Evolutionary conservation across 2,329 filamentous ascomycete species (phyloP).

Genomic region (Aspergillus costaricaensis): DNA sequence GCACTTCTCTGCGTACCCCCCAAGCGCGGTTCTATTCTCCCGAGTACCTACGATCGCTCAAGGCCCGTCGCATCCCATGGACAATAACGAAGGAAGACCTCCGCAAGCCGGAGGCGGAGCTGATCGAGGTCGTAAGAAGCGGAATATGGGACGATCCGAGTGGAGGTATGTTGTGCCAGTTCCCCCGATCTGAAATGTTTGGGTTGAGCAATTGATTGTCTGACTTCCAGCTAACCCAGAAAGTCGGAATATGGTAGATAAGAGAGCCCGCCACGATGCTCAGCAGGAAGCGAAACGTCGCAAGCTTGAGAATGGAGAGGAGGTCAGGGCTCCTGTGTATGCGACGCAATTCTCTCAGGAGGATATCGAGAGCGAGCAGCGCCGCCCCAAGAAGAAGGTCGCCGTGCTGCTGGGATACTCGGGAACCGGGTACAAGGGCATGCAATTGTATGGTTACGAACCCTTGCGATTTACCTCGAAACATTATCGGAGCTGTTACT

Average conservation of each 20-base stretch:
- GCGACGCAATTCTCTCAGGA: constrained; percentile 67
- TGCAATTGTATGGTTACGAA: constrained; percentile 67
- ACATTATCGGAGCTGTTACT: constrained; percentile 1
- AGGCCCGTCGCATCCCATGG: constrained; percentile 28
- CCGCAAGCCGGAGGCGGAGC: constrained; percentile 29
- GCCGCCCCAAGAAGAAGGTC: constrained; percentile 92
- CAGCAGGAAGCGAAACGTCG: constrained; percentile 58
- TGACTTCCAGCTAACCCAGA: constrained; percentile 50
- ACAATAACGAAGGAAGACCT: constrained; percentile 36
- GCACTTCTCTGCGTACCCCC: not conserved
- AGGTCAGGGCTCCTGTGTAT: constrained; percentile 51
- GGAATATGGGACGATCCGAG: constrained; percentile 67
- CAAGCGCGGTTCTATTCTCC: not conserved
- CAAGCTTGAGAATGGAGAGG: constrained; percentile 52
- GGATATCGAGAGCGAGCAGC: constrained; percentile 83
- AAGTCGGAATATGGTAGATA: constrained; percentile 56
- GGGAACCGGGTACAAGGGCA: constrained; percentile 93
- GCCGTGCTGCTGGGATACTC: constrained; percentile 95
- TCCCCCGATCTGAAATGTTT: not conserved
- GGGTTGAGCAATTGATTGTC: not conserved
- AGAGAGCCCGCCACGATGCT: constrained; percentile 53
- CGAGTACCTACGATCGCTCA: not conserved
- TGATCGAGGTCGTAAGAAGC: constrained; percentile 58
- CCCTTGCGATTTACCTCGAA: not conserved
- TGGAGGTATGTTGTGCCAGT: constrained; percentile 60